phyloP scores from a whole-genome alignment of 345 rosid genomes.

The Gossypium herbaceum region DNA sequence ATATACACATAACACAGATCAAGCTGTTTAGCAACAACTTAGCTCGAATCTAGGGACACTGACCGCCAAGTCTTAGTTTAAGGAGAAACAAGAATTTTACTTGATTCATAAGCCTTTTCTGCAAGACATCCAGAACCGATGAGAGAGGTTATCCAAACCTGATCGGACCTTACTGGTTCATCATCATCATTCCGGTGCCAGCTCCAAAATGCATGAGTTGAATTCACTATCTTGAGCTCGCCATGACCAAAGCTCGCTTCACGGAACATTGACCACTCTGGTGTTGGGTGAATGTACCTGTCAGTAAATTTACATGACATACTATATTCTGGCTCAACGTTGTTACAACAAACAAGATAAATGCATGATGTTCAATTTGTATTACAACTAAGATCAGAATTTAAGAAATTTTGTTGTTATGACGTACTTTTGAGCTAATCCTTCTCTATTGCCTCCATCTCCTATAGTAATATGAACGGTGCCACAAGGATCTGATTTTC shows the following conservation, averaged over 20 bases:
- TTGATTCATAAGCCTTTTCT: conserved; percentile 35
- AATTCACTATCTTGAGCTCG: conserved; percentile 67
- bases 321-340: neutral
- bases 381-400: neutral
- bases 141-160: conserved; percentile 81
- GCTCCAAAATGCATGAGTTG: conserved; percentile 84
- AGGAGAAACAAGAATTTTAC: conserved; percentile 53
- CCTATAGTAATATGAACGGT: conserved; percentile 82
- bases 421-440: conserved; percentile 70
- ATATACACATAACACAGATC: conserved; percentile 5
- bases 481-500: conserved; percentile 70
- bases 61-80: conserved; percentile 14
- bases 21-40: neutral
- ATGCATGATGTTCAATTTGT: neutral
- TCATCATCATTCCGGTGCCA: conserved; percentile 99
- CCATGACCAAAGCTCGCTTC: conserved; percentile 99
- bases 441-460: conserved; percentile 95
- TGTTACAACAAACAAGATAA: neutral
- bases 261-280: conserved; percentile 90
- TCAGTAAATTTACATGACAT: conserved; percentile 5
- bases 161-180: conserved; percentile 77
- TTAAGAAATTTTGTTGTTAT: neutral
- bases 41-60: neutral
- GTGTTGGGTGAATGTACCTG: conserved; percentile 64
- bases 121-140: conserved; percentile 52